Evolutionary conservation across 2,329 filamentous ascomycete genomes (phyloP).

Genomic region (Scedosporium apiospermum): DNA sequence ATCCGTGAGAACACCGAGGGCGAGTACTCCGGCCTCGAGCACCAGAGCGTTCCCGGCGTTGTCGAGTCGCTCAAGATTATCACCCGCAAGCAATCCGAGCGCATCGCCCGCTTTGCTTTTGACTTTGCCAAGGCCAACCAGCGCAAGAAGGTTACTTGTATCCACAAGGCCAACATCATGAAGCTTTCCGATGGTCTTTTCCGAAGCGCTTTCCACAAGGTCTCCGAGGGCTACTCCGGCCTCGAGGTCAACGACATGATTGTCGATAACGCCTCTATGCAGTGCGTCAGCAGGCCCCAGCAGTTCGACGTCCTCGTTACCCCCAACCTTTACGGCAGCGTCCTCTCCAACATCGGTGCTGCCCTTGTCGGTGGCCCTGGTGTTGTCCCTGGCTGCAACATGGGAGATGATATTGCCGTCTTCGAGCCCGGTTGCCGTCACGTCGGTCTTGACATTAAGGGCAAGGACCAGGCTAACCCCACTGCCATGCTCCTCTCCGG

Average conservation of each 20-base stretch:
- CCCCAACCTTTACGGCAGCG: constrained; percentile 98
- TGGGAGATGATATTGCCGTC: constrained; percentile 95
- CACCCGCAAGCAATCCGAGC: constrained; percentile 96
- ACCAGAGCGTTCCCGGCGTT: constrained; percentile 92
- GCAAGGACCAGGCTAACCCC: constrained; percentile 98
- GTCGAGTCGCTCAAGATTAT: constrained; percentile 99
- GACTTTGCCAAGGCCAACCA: constrained; percentile 97
- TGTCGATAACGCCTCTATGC: constrained; percentile 99
- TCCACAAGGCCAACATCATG: constrained; percentile 99
- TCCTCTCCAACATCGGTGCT: constrained; percentile 96
- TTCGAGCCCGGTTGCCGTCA: constrained; percentile 99
- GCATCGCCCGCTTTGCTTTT: constrained; percentile 98
- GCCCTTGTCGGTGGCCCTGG: constrained; percentile 94
- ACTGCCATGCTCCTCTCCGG: constrained; percentile 91
- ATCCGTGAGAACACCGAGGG: constrained; percentile 99
- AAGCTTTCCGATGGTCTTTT: constrained; percentile 98
- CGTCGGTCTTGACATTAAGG: constrained; percentile 98
- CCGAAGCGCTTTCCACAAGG: constrained; percentile 91
- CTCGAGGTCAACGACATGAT: constrained; percentile 99
- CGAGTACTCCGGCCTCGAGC: constrained; percentile 97
- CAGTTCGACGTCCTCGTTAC: constrained; percentile 99
- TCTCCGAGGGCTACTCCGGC: constrained; percentile 90
- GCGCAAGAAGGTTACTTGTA: constrained; percentile 98
- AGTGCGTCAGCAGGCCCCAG: constrained; percentile 90
- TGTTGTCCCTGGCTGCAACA: constrained; percentile 97